Conservation (phyloP, 805 yeast genomes). For the Debaryomyces tyrocola region DNA sequence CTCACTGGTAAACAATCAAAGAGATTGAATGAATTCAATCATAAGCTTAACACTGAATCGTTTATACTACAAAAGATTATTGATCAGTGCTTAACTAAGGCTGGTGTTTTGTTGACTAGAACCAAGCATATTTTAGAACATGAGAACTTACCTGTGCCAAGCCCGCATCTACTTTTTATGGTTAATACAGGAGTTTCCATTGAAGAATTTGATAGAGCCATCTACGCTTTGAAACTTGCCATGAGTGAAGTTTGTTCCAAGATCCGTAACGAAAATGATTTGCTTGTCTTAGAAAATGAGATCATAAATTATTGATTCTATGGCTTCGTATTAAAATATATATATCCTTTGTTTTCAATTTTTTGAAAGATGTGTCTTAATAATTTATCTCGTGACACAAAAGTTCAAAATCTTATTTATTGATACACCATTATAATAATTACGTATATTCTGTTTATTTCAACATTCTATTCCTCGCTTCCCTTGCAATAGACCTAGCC, state of each 20-base stretch:
- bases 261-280: slow-evolving; percentile 22
- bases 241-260: slow-evolving; percentile 21
- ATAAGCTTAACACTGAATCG: slow-evolving; percentile 51
- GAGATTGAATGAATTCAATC: slow-evolving; percentile 41
- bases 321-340: not conserved
- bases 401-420: not conserved
- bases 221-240: slow-evolving; percentile 20
- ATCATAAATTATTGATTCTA: slow-evolving; percentile 17
- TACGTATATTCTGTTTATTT: slow-evolving; percentile 2
- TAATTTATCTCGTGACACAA: not conserved
- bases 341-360: not conserved
- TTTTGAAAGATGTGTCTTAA: not conserved
- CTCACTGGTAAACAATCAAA: slow-evolving; percentile 47
- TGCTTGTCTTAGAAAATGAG: slow-evolving; percentile 27
- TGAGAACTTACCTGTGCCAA: slow-evolving; percentile 61
- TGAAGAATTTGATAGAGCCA: slow-evolving; percentile 26
- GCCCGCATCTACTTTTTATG: slow-evolving; percentile 37
- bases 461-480: slow-evolving; percentile 59
- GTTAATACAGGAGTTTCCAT: slow-evolving; percentile 27
- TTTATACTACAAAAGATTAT: slow-evolving; percentile 66
- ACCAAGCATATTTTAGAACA: slow-evolving; percentile 64
- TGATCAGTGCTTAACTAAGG: slow-evolving; percentile 50
- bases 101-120: slow-evolving; percentile 63
- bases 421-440: not conserved
- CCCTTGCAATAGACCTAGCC: slow-evolving; percentile 79